These are phyloP conservation scores for Nepenthes alata DNA, from an alignment of 179 eudicot species.

Conservation along the genomic window DNA sequence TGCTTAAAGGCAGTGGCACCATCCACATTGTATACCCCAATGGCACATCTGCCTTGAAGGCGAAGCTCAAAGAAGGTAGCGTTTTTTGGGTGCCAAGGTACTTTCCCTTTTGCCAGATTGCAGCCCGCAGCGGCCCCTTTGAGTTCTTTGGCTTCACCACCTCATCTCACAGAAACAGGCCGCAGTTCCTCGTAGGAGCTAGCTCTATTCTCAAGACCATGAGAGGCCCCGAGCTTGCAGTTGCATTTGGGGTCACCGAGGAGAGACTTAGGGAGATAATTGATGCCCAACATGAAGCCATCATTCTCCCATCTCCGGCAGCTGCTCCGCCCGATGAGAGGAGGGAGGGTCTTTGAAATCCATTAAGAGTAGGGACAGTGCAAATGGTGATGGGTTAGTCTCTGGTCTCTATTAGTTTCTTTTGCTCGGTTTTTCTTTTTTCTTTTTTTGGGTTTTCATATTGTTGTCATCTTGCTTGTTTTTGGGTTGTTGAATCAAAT, in stretches of 20 bases:
- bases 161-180: conserved; percentile 49
- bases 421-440: too few species aligned
- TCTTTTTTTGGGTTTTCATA: too few species aligned
- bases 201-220: conserved; percentile 43
- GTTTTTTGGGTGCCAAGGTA: conserved; percentile 71
- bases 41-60: conserved; percentile 57
- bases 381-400: background rate
- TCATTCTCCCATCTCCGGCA: conserved; percentile 40
- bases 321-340: conserved; percentile 13
- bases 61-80: conserved; percentile 56
- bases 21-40: conserved; percentile 76
- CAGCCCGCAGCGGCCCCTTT: conserved; percentile 57
- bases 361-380: background rate
- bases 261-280: conserved; percentile 27
- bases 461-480: too few species aligned
- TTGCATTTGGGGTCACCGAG: conserved; percentile 52
- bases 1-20: conserved; percentile 52
- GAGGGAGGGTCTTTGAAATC: background rate
- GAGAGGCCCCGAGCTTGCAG: conserved; percentile 59
- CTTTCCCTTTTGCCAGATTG: conserved; percentile 91
- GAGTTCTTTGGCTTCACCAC: conserved; percentile 89
- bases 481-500: too few species aligned
- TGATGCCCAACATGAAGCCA: conserved; percentile 41
- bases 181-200: conserved; percentile 71
- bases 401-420: too few species aligned